A percentile compares a stretch with the other conserved stretches of the same genome.
Evolutionary conservation across 495 filamentous ascomycete species (phyloP).

Genomic region (Chlorociboria aeruginascens): DNA sequence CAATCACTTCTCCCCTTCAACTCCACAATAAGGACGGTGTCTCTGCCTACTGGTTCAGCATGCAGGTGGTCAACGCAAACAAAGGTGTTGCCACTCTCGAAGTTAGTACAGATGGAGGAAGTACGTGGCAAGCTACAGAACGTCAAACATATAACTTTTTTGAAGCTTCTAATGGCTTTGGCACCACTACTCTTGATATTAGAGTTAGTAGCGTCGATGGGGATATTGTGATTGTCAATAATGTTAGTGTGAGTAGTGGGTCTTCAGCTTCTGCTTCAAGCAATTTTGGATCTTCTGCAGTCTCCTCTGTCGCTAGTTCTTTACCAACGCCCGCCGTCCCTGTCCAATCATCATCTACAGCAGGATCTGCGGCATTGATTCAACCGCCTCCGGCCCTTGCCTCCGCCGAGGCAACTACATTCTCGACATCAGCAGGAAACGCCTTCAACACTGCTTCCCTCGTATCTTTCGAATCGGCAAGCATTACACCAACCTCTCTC

Average conservation of each 20-base stretch:
- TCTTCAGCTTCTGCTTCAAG: constrained; percentile 11
- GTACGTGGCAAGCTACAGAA: constrained; percentile 37
- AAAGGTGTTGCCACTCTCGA: constrained; percentile 38
- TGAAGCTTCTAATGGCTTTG: constrained; percentile 40
- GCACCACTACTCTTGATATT: constrained; percentile 37
- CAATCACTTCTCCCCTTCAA: constrained; percentile 34
- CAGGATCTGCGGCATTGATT: neutral
- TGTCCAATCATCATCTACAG: neutral
- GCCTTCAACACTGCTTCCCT: too few relatives aligned
- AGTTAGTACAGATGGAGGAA: constrained; percentile 44
- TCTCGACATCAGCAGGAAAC: neutral
- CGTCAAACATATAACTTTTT: constrained; percentile 48
- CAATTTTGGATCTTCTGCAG: constrained; percentile 15
- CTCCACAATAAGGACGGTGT: constrained; percentile 47
- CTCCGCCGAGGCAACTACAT: neutral
- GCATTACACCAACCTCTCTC: too few relatives aligned
- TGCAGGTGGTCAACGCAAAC: constrained; percentile 48
- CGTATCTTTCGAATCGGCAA: too few relatives aligned
- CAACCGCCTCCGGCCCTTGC: neutral
- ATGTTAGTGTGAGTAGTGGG: constrained; percentile 12
- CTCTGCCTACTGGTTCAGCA: constrained; percentile 36
- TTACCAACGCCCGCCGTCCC: neutral
- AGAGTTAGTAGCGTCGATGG: constrained; percentile 39
- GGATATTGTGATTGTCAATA: constrained; percentile 18
- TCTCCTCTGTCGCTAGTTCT: neutral